A percentile compares a stretch with the other conserved stretches of the same genome.
phyloP scores from a whole-genome alignment of 768 basidiomycete genomes.

The Mrakia frigida region DNA sequence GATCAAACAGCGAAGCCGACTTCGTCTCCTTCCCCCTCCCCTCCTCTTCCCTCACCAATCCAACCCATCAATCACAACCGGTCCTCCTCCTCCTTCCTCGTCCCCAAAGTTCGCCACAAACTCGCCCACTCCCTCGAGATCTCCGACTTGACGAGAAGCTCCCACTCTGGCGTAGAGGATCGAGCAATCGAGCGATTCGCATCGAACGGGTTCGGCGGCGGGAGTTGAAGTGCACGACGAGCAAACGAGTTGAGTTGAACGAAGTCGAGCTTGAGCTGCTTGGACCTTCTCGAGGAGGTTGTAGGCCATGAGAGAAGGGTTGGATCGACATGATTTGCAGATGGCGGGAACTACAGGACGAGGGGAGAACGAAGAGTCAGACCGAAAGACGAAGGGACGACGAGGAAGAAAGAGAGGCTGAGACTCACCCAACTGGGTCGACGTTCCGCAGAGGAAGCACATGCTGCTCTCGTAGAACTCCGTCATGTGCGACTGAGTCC shows the following conservation, averaged over 20 bases:
- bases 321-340: constrained; percentile 57
- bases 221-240: constrained; percentile 60
- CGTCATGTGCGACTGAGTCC: constrained; percentile 54
- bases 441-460: constrained; percentile 63
- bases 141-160: constrained; percentile 44
- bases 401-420: constrained; percentile 6
- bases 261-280: constrained; percentile 54
- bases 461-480: constrained; percentile 66
- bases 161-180: constrained; percentile 71
- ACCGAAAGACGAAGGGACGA: background rate
- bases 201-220: constrained; percentile 58
- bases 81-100: background rate
- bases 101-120: constrained; percentile 26
- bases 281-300: constrained; percentile 56
- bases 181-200: constrained; percentile 80
- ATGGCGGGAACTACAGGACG: constrained; percentile 42
- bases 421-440: constrained; percentile 7
- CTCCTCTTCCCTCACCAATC: background rate
- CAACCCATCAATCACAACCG: constrained; percentile 14
- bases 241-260: constrained; percentile 64
- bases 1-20: too few relatives aligned
- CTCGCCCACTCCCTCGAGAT: constrained; percentile 38
- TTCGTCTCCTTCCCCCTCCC: background rate
- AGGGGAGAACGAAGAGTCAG: background rate
- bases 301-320: constrained; percentile 56